Conservation (phyloP, 768 basidiomycete species). For the Mycena olivaceomarginata region DNA sequence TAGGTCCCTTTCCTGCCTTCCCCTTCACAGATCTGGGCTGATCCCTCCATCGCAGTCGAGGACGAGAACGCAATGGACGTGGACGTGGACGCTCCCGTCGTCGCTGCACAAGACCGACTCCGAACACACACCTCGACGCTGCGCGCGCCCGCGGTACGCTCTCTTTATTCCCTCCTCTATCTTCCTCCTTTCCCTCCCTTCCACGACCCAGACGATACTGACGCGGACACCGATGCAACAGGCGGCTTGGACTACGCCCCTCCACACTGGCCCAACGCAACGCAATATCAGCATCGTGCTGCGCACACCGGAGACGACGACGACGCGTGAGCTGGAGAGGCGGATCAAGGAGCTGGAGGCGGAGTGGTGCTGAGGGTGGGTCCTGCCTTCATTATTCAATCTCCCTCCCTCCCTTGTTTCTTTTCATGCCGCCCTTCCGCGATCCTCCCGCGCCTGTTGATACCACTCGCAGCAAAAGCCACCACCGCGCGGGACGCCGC, state of each 20-base stretch:
- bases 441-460: neutral
- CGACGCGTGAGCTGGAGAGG: neutral
- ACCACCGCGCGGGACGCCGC: neutral
- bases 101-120: too few species aligned
- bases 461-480: neutral
- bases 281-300: neutral
- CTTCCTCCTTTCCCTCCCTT: neutral
- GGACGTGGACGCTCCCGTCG: neutral
- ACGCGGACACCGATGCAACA: neutral
- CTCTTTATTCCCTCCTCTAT: too few species aligned
- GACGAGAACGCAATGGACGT: neutral
- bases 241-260: neutral
- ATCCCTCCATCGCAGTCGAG: neutral
- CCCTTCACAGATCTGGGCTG: neutral
- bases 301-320: neutral
- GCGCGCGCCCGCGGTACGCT: neutral
- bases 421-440: neutral
- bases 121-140: neutral
- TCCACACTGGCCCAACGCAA: neutral
- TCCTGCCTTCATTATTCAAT: neutral
- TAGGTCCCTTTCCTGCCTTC: neutral
- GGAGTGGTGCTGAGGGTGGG: slow-evolving; percentile 6
- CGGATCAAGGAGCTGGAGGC: neutral
- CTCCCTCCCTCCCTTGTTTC: too few species aligned
- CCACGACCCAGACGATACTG: too few species aligned